Conservation (phyloP, 2,329 filamentous ascomycete species). For the Penicillium sp. region DNA sequence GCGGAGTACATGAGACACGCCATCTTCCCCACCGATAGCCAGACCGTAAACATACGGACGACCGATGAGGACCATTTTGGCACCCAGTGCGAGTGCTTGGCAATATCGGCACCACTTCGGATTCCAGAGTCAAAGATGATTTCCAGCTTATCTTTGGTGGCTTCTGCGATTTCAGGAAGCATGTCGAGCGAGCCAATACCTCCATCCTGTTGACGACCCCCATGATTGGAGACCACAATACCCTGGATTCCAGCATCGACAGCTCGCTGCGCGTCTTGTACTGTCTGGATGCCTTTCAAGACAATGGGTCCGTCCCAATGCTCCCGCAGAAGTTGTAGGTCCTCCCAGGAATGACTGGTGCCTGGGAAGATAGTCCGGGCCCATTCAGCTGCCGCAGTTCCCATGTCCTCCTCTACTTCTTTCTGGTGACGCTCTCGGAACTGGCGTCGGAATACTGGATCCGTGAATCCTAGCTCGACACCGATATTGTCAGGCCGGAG, state of each 20-base stretch:
- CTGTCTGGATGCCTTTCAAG: conserved; percentile 57
- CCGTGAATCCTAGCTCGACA: conserved; percentile 62
- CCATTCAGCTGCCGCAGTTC: conserved; percentile 54
- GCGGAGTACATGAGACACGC: conserved; percentile 54
- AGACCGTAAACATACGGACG: conserved; percentile 58
- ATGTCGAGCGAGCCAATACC: conserved; percentile 49
- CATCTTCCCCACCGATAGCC: conserved; percentile 54
- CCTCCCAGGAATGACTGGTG: conserved; percentile 59
- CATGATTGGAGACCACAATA: conserved; percentile 54
- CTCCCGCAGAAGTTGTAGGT: conserved; percentile 57
- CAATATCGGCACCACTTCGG: conserved; percentile 49
- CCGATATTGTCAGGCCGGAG: conserved; percentile 45
- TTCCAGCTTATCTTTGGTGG: conserved; percentile 34
- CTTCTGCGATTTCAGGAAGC: conserved; percentile 57
- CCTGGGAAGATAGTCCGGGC: conserved; percentile 55
- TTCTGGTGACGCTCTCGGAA: conserved; percentile 56
- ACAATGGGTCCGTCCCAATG: conserved; percentile 65
- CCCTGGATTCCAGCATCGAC: conserved; percentile 49
- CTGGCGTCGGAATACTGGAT: conserved; percentile 63
- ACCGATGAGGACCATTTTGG: conserved; percentile 56
- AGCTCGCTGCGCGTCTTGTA: conserved; percentile 48
- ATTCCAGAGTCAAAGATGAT: conserved; percentile 53
- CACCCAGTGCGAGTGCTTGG: conserved; percentile 54
- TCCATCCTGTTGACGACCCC: conserved; percentile 52
- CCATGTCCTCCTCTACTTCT: conserved; percentile 49